These are phyloP conservation scores for Wickerhamiella azymoides DNA, from an alignment of 805 yeast genomes.

Conservation along the genomic window DNA sequence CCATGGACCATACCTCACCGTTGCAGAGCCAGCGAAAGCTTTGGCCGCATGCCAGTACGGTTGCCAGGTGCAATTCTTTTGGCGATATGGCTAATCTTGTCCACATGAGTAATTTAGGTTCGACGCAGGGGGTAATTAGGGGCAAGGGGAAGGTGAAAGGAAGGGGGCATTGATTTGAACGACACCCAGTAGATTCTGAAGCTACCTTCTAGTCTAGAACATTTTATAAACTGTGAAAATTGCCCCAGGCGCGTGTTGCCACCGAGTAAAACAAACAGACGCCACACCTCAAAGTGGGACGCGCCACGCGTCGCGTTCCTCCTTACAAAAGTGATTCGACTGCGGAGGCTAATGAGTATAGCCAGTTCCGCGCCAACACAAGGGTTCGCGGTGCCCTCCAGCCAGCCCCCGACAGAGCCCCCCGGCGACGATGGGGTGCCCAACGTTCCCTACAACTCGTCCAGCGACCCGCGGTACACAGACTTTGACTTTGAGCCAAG, in stretches of 20 bases:
- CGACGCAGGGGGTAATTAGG: no score
- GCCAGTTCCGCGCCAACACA: not conserved
- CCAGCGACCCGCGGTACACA: not conserved
- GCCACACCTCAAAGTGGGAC: not conserved
- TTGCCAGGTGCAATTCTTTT: slow-evolving; percentile 13
- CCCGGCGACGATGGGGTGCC: not conserved
- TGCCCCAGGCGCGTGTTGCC: no score
- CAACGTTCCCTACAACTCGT: not conserved
- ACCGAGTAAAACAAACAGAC: not conserved
- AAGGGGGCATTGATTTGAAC: no score
- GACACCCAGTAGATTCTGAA: no score
- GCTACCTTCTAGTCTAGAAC: no score
- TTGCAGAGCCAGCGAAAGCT: slow-evolving; percentile 66
- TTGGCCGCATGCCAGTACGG: slow-evolving; percentile 73
- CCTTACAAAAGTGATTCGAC: not conserved
- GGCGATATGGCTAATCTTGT: not conserved
- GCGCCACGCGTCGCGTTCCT: not conserved
- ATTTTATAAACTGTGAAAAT: no score
- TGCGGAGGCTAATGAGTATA: not conserved
- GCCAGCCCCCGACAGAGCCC: not conserved
- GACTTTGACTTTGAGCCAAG: not conserved
- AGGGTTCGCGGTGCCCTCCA: not conserved
- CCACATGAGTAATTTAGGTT: not conserved
- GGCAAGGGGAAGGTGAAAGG: no score
- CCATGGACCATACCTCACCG: slow-evolving; percentile 39